Evolutionary conservation across 1,284 basidiomycete species (phyloP).

Genomic region (Ceraceosorus guamensis): DNA sequence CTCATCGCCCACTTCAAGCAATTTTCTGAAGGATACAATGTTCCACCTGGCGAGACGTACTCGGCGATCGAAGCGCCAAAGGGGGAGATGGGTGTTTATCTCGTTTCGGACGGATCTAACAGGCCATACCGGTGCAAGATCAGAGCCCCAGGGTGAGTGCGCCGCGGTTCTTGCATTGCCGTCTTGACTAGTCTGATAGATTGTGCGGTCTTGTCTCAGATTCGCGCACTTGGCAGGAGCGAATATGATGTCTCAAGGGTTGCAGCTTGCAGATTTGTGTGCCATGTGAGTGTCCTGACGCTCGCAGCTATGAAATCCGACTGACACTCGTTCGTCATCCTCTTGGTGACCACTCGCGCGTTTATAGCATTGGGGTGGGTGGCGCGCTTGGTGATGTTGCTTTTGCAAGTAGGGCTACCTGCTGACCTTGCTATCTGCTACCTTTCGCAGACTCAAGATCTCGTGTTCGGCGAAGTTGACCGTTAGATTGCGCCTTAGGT

Average conservation of each 20-base stretch:
- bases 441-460: conserved; percentile 31
- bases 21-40: conserved; percentile 93
- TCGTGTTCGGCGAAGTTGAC: conserved; percentile 49
- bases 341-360: conserved; percentile 39
- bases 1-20: conserved; percentile 92
- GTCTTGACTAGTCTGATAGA: neutral
- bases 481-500: no score
- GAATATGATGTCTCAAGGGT: conserved; percentile 43
- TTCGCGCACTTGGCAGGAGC: conserved; percentile 47
- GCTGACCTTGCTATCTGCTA: neutral
- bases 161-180: neutral
- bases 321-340: conserved; percentile 33
- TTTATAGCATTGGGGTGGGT: no score
- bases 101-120: conserved; percentile 47
- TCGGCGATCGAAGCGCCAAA: conserved; percentile 96
- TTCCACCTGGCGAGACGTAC: conserved; percentile 96
- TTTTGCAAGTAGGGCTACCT: neutral
- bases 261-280: conserved; percentile 42
- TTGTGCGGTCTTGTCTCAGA: conserved; percentile 38
- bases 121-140: conserved; percentile 47
- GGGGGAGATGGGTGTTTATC: conserved; percentile 72
- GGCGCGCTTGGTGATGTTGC: neutral
- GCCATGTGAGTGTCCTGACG: neutral
- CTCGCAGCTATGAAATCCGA: neutral
- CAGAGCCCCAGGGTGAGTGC: no score